Evolutionary conservation across 768 basidiomycete species (phyloP), one percentile per base, ranked within the genome.

Genomic region (Strobilomyces echinocephalus): DNA sequence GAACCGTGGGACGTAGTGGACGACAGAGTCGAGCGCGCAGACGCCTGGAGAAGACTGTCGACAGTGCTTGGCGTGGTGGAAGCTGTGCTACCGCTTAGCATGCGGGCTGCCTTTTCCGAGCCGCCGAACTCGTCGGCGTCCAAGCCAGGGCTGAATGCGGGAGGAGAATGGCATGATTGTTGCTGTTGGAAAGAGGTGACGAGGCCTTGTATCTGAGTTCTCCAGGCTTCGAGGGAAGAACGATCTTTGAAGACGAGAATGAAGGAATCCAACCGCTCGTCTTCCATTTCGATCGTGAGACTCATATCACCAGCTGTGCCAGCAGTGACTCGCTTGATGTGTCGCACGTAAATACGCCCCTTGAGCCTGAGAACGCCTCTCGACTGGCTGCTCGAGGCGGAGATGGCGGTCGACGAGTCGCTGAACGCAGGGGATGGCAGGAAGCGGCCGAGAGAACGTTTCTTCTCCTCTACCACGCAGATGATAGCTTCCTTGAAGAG

Each of bases 401-500:
- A 62, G 35, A 74, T 64, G 7, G 73, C 73, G 34, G 79, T 79
- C 12, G 76, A 71, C 4, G 76, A 69, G 54, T 84, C 83, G 36
- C 76, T 80, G 40, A 80, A 73, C 4, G 74, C 72, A 5, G 83
- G 80, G 1, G 85, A 84, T 30, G 86, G 84, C 5, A 93, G 76
- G 43, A 93, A 76, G 26, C 87, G 81, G 8, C 87, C 84, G 2
- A 94, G 72, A 0, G 86, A 84, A 24, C 88, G 83, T 63, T 92
- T 95, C 76, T 86, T 91, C 72, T 99, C 95, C 69, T 98, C 95
- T 18, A 89, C 81, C n/a, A 98, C 93, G 69, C 97, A 99, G 55
- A 99, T 93, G 59, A 99, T 90, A 10, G 97, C 97, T 69, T 97
- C 93, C 64, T 87, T 88, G 82, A 97, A 99, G 26, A 99, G 81